Base-by-base conservation (phyloP, 768 basidiomycete genomes). In the Suillus bovinus region DNA sequence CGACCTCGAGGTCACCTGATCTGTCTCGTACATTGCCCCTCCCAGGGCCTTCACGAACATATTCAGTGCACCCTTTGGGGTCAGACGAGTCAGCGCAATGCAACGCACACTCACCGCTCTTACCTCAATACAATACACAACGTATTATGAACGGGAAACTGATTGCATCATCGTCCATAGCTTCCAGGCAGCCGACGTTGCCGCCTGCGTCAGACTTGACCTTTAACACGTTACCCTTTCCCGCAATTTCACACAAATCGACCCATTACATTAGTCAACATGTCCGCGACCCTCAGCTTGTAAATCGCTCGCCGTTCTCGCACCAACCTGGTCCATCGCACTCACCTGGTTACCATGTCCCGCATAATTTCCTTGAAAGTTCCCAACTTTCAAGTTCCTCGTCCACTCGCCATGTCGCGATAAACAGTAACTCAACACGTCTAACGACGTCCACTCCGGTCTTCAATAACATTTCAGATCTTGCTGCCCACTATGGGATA, bases 401-500 rank as follows among this genome's bases (percentile, higher is more conserved):
- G 62, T 70, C 78, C 65, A 61, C 78, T 70, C 77, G 83, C 68
- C 74, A 90, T 91, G 89, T 68, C 71, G 71, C 82, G 71, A 69
- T 91, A 85, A 88, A 78, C 77, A 72, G 74, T 31, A 70, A 73
- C 62, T 73, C 76, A 69, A 72, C 76, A 73, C 86, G 87, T 90
- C 89, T 78, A 75, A 78, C 85, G 87, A 88, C 90, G 79, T 83
- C 83, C 44, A 79, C 78, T 61, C 79, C 80, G 77, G 83, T 90
- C 67, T 90, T 89, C 70, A 76, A 79, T 69, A 83, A 84, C 74
- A 77, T 86, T 59, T 82, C 83, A 76, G 90, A 88, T 78, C 78
- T 89, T 61, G 86, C 89, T 69, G 80, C 86, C 70, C 90, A 90
- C 62, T 86, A 91, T 90, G 90, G 89, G 77, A 85, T 91, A 72